Conservation (phyloP, 1,139 yeast genomes). For the Taphrina populina region DNA sequence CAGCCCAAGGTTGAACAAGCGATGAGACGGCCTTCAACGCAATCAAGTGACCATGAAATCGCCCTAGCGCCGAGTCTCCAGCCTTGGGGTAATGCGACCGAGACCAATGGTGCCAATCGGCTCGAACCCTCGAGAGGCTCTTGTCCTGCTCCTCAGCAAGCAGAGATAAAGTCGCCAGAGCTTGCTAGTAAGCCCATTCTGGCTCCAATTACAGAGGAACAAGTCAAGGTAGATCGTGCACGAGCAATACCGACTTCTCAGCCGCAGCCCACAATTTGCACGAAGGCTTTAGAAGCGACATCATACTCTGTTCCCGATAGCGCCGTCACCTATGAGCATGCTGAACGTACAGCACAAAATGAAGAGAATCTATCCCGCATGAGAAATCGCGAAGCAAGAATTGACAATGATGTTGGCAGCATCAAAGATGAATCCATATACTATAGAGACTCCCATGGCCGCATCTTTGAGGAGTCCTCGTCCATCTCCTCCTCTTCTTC, state of each 20-base stretch:
- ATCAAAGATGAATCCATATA: not conserved
- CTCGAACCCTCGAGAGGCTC: slow-evolving; percentile 12
- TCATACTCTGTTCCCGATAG: slow-evolving; percentile 7
- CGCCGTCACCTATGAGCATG: slow-evolving; percentile 7
- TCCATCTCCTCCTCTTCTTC: not conserved
- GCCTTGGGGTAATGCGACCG: slow-evolving; percentile 8
- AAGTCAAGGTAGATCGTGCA: slow-evolving; percentile 1
- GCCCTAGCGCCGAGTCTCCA: slow-evolving; percentile 12
- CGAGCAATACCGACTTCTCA: slow-evolving; percentile 10
- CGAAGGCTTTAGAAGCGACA: slow-evolving; percentile 26
- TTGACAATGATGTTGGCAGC: slow-evolving; percentile 3
- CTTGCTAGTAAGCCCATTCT: not conserved
- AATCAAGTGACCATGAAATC: not conserved
- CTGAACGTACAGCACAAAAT: not conserved
- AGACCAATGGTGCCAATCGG: slow-evolving; percentile 7
- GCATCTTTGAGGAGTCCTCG: no score
- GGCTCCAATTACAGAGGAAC: slow-evolving; percentile 7
- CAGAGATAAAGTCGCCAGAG: slow-evolving; percentile 1
- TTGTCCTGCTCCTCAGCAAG: slow-evolving; percentile 10
- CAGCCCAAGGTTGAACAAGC: no score
- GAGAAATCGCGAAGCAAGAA: not conserved
- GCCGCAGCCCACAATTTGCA: slow-evolving; percentile 22
- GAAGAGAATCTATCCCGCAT: not conserved
- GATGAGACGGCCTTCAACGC: not conserved
- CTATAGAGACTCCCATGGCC: not conserved